A percentile compares a stretch with the other conserved stretches of the same genome.
Evolutionary conservation across 108 stramenopile genomes (phyloP).

Genomic region (Tribonema minus): DNA sequence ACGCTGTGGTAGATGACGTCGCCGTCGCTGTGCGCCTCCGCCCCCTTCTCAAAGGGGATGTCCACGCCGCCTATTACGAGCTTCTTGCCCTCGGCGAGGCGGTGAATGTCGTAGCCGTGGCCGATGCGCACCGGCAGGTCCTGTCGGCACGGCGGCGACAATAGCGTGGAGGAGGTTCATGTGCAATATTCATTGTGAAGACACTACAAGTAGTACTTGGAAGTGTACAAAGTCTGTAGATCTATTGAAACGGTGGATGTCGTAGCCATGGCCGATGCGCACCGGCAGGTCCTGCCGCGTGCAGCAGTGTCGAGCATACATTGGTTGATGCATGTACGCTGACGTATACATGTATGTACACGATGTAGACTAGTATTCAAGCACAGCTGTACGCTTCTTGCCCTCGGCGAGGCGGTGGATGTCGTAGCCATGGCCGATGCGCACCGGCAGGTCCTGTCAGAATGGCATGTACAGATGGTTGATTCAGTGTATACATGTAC

Average conservation of each 20-base stretch:
- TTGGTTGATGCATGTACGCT: too few species aligned
- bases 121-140: slow-evolving; percentile 69
- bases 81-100: slow-evolving; percentile 83
- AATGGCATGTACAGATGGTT: too few species aligned
- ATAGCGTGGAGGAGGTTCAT: too few species aligned
- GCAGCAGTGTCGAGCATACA: too few species aligned
- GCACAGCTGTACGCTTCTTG: too few species aligned
- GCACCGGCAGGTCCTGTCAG: slow-evolving; percentile 55
- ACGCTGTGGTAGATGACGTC: slow-evolving; percentile 90
- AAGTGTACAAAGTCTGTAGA: too few species aligned
- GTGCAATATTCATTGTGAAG: too few species aligned
- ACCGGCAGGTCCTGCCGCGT: slow-evolving; percentile 54
- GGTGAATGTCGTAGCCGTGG: slow-evolving; percentile 94
- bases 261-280: slow-evolving; percentile 89
- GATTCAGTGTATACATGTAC: too few species aligned
- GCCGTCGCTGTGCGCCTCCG: slow-evolving; percentile 87
- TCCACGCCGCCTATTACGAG: slow-evolving; percentile 81
- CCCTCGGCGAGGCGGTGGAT: slow-evolving; percentile 90
- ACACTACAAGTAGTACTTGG: too few species aligned
- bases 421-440: slow-evolving; percentile 92
- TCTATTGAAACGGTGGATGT: slow-evolving; percentile 91
- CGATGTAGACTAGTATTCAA: too few species aligned
- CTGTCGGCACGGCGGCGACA: too few species aligned
- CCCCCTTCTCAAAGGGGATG: slow-evolving; percentile 59
- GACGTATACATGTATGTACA: too few species aligned